Conservation (phyloP, 257 asterid genomes). For the Solanum etuberosum region DNA sequence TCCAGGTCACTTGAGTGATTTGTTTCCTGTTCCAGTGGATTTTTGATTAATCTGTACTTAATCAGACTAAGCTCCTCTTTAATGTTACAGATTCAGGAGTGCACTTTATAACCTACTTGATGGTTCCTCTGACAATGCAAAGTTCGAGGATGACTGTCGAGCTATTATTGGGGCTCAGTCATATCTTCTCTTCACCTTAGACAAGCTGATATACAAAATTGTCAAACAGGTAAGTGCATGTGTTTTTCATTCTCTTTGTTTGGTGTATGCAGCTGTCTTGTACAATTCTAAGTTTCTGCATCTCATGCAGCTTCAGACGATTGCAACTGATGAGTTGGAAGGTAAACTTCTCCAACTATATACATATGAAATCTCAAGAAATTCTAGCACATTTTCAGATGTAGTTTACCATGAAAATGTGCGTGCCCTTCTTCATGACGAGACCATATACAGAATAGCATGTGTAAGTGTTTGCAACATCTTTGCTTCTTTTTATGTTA, state of each 20-base stretch:
- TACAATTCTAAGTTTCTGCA: neutral
- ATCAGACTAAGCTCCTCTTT: constrained; percentile 1
- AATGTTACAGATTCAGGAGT: constrained; percentile 57
- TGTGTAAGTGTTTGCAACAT: constrained; percentile 39
- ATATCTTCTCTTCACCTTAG: constrained; percentile 73
- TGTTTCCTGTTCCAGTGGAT: neutral
- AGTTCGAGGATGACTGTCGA: constrained; percentile 95
- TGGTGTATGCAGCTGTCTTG: neutral
- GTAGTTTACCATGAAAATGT: constrained; percentile 63
- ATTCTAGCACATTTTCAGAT: constrained; percentile 39
- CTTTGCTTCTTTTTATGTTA: neutral
- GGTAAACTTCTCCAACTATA: constrained; percentile 64
- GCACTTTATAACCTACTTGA: constrained; percentile 67
- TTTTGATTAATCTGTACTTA: constrained; percentile 5
- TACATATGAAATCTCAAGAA: constrained; percentile 74
- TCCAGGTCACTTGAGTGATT: constrained; percentile 39
- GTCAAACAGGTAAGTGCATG: constrained; percentile 59
- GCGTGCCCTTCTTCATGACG: constrained; percentile 57
- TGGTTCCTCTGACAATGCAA: constrained; percentile 77
- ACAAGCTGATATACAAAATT: constrained; percentile 86
- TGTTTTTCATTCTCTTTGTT: neutral
- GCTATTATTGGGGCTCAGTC: constrained; percentile 88
- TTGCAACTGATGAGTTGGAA: constrained; percentile 65
- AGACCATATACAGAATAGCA: constrained; percentile 71
- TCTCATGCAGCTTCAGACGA: constrained; percentile 11